Evolutionary conservation across 1,139 yeast species (phyloP), one percentile per base, ranked within the genome.

Genomic region (Geotrichum candidum): DNA sequence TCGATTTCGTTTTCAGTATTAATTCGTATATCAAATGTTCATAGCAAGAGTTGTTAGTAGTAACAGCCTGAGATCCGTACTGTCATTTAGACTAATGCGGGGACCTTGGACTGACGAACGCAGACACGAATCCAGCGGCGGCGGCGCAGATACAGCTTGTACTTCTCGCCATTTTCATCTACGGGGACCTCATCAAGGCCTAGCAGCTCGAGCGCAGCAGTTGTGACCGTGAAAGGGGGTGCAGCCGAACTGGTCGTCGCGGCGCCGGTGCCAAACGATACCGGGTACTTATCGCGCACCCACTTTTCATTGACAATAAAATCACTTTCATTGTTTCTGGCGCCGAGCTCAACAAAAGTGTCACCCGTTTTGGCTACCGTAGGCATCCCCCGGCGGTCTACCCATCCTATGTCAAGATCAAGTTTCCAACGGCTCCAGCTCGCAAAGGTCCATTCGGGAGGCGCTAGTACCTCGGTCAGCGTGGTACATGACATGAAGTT

Each of bases 391-490:
- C 67, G 66, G n/a, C 51, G 51, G 4, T 45, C 46, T 1, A 69
- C 69, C 75, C 75, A 72, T 7, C 65, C 67, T 0, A 73, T 71
- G 18, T 56, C 41, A 57, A 65, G 66, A 58, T 72, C 75, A 60
- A 70, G 60, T 10, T 64, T 65, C 75, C 75, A 72, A 4, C 53
- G 41, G 9, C 63, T 35, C n/a, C 65, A 64, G 2, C 65, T 59
- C 2, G 65, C 56, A 56, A 65, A 70, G 9, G 55, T 59, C 75
- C 75, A 72, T 23, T 65, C 69, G 5, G 53, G 61, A 1, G 75
- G 75, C 6, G 75, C 67, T 10, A 63, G 56, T 4, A 72, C 61
- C 13, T 70, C 72, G 1, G 57, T 38, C 2, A 70, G 54, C 10
- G 55, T 3, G 46, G 38, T 2, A 38, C 51, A 46, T 18, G 45